These are phyloP conservation scores for Niveomyces coronatus DNA, from an alignment of 2,329 filamentous ascomycete genomes.

Conservation along the genomic window DNA sequence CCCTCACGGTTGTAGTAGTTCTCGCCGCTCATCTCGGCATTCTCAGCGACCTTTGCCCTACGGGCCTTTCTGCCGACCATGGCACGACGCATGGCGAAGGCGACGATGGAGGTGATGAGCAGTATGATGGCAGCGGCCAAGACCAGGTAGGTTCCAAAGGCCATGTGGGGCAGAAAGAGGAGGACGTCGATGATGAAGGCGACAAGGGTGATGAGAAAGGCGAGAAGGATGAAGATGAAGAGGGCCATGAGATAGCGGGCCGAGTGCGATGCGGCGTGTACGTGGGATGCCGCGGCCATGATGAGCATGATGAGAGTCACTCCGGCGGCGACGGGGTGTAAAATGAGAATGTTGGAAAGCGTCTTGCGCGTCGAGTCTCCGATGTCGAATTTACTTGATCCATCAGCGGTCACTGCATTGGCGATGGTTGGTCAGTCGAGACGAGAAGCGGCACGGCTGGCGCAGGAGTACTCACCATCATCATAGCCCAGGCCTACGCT, in stretches of 20 bases:
- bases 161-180: slow-evolving; percentile 85
- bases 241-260: slow-evolving; percentile 76
- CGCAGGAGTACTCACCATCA: slow-evolving; percentile 49
- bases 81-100: slow-evolving; percentile 89
- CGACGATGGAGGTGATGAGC: slow-evolving; percentile 69
- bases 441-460: not conserved
- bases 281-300: slow-evolving; percentile 70
- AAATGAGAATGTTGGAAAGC: slow-evolving; percentile 81
- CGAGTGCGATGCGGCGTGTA: slow-evolving; percentile 82
- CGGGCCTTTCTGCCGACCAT: slow-evolving; percentile 87
- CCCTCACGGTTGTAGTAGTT: slow-evolving; percentile 74
- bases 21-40: slow-evolving; percentile 93
- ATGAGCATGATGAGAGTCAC: slow-evolving; percentile 77
- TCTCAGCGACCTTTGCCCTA: slow-evolving; percentile 82
- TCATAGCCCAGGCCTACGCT: slow-evolving; percentile 75
- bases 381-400: slow-evolving; percentile 42
- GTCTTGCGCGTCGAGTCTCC: slow-evolving; percentile 42
- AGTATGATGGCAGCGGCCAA: slow-evolving; percentile 81
- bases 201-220: slow-evolving; percentile 71
- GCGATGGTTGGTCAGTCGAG: slow-evolving; percentile 2
- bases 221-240: slow-evolving; percentile 77
- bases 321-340: slow-evolving; percentile 84
- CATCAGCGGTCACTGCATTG: slow-evolving; percentile 14
- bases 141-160: slow-evolving; percentile 91
- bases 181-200: slow-evolving; percentile 91